Conservation (phyloP, 306 rosid genomes). For the Fragaria nilgerrensis region DNA sequence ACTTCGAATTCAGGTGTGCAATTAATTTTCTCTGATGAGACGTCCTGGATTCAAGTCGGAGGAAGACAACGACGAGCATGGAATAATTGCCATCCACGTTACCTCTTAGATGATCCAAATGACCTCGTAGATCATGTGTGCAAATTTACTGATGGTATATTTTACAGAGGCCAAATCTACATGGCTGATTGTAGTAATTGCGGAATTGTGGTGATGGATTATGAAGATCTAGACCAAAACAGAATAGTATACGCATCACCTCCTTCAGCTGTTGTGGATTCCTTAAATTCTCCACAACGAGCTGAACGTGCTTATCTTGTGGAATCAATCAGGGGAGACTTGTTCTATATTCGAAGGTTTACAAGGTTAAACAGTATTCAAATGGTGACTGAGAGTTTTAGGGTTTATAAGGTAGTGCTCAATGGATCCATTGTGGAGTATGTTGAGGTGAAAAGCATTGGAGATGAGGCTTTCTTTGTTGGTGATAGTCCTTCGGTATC, state of each 20-base stretch:
- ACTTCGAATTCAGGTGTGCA: background rate
- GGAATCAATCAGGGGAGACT: background rate
- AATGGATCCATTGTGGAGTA: background rate
- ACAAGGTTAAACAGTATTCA: background rate
- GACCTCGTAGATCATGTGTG: background rate
- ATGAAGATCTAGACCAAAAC: background rate
- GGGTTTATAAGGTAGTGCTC: background rate
- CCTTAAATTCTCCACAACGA: background rate
- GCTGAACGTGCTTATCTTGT: background rate
- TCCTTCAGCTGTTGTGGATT: too few relatives aligned
- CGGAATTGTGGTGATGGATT: background rate
- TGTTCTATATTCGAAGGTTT: background rate
- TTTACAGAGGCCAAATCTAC: background rate
- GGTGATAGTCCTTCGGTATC: background rate
- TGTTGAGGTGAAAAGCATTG: slow-evolving; percentile 2
- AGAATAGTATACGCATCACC: background rate
- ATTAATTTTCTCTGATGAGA: background rate
- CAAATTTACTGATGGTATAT: background rate
- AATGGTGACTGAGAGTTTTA: background rate
- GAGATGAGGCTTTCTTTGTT: background rate
- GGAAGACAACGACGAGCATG: background rate
- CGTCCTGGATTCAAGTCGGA: background rate
- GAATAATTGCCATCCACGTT: background rate
- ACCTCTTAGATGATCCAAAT: too few relatives aligned
- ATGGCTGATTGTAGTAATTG: background rate